Conservation (phyloP, 108 stramenopile species). For the Nannochloropsis oceanica region DNA sequence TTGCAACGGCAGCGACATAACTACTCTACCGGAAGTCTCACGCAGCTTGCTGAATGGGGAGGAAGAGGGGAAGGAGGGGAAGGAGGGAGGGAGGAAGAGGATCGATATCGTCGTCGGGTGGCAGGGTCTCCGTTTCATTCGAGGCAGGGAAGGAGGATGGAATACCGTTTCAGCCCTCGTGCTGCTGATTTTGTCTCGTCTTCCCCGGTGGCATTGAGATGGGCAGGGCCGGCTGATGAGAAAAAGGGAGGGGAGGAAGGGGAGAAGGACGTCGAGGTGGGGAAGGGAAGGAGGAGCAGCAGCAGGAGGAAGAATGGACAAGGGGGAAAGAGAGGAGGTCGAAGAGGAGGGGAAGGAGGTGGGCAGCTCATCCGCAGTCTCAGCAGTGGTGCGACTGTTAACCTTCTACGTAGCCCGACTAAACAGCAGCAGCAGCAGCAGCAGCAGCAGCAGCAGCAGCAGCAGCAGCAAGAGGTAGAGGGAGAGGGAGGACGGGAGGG, state of each 20-base stretch:
- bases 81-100: background rate
- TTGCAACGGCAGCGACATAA: too few relatives aligned
- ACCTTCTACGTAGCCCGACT: too few relatives aligned
- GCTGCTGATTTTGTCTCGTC: background rate
- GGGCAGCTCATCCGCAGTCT: background rate
- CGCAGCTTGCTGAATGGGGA: too few relatives aligned
- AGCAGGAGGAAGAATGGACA: background rate
- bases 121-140: too few relatives aligned
- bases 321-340: background rate
- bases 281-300: background rate
- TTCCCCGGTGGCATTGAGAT: background rate
- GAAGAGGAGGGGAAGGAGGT: background rate
- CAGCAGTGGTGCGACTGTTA: background rate
- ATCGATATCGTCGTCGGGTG: too few relatives aligned
- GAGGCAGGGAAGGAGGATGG: too few relatives aligned
- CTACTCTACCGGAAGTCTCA: too few relatives aligned
- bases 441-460: too few relatives aligned
- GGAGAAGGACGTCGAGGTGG: background rate
- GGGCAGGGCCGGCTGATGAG: background rate
- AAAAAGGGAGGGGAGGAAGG: background rate
- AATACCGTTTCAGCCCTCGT: too few relatives aligned
- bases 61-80: background rate
- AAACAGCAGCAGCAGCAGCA: too few relatives aligned
- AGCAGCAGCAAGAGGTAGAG: too few relatives aligned
- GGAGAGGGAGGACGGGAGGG: too few relatives aligned